Conservation (phyloP, 495 filamentous ascomycete genomes). For the Penicillium turbatum region DNA sequence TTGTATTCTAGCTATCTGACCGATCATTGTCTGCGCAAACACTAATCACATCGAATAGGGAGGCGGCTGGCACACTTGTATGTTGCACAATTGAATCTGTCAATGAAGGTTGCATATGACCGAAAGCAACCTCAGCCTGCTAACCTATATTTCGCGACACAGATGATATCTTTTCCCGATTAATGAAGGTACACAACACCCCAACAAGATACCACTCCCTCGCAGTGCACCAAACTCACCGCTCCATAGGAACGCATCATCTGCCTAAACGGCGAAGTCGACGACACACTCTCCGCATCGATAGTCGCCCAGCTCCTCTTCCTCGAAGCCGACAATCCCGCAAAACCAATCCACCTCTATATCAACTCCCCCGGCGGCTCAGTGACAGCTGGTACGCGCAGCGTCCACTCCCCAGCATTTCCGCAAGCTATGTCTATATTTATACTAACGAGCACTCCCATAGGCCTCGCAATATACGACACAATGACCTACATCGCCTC, state of each 20-base stretch:
- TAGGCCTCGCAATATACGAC: conserved; percentile 92
- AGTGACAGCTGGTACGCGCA: conserved; percentile 68
- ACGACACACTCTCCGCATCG: conserved; percentile 81
- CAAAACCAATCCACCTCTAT: conserved; percentile 93
- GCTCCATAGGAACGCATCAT: conserved; percentile 77
- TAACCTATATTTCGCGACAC: conserved; percentile 21
- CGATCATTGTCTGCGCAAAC: neutral
- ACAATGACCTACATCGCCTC: conserved; percentile 97
- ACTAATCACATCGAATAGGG: conserved; percentile 53
- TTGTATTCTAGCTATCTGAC: neutral
- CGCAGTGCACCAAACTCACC: neutral
- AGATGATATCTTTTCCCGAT: conserved; percentile 83
- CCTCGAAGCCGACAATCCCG: conserved; percentile 93
- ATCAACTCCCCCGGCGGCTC: conserved; percentile 95
- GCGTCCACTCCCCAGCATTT: neutral
- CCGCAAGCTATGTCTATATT: neutral
- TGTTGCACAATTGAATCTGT: conserved; percentile 23
- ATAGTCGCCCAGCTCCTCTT: conserved; percentile 95
- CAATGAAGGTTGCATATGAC: neutral
- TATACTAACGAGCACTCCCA: conserved; percentile 5
- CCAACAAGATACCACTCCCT: neutral
- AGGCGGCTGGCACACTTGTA: conserved; percentile 89
- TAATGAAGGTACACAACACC: conserved; percentile 57
- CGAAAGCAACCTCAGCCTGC: conserved; percentile 6
- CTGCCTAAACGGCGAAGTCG: conserved; percentile 87